A percentile compares a stretch with the other conserved stretches of the same genome.
phyloP scores from a whole-genome alignment of 345 rosid species.

The Pistacia integerrima region DNA sequence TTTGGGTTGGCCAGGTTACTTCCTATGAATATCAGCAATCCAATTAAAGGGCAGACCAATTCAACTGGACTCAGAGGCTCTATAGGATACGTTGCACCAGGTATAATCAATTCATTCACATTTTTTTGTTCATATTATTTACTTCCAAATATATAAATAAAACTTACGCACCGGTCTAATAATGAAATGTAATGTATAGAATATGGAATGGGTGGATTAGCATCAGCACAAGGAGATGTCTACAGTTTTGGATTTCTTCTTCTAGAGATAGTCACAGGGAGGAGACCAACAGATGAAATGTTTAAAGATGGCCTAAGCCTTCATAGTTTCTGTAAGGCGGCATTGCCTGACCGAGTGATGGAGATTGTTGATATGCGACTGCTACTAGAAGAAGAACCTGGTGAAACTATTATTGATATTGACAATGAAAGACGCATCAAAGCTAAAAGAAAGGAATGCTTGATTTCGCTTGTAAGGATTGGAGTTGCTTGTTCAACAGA shows the following conservation, averaged over 20 bases:
- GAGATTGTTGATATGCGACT: background rate
- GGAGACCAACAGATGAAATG: conserved; percentile 19
- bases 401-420: background rate
- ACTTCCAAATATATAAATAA: background rate
- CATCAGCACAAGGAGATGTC: conserved; percentile 12
- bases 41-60: background rate
- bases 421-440: background rate
- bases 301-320: background rate
- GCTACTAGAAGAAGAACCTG: background rate
- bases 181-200: background rate
- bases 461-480: background rate
- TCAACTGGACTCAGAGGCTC: conserved; percentile 21
- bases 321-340: conserved; percentile 18
- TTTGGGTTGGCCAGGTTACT: conserved; percentile 32
- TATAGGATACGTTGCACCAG: conserved; percentile 26
- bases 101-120: background rate
- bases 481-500: conserved; percentile 3
- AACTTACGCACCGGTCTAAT: background rate
- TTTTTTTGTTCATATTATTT: background rate
- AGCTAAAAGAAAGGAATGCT: conserved; percentile 8
- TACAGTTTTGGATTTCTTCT: conserved; percentile 17
- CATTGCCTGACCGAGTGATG: conserved; percentile 19
- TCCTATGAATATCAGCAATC: background rate
- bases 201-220: conserved; percentile 15
- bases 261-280: conserved; percentile 20